These are phyloP conservation scores for Begonia loranthoides DNA, from an alignment of 306 rosid genomes.

Conservation along the genomic window DNA sequence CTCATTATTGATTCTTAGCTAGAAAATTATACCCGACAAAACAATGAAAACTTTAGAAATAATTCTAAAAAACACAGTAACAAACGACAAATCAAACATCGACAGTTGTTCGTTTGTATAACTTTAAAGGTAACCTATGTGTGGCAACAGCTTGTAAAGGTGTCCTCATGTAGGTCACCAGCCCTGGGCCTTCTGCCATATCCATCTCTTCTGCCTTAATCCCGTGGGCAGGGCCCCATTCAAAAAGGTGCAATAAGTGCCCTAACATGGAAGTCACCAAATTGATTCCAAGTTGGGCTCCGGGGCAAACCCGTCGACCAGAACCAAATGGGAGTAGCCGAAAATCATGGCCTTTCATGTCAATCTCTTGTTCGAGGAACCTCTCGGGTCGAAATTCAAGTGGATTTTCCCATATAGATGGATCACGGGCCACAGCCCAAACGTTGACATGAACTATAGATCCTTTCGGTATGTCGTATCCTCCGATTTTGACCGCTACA, in stretches of 20 bases:
- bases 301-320: slow-evolving; percentile 63
- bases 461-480: slow-evolving; percentile 65
- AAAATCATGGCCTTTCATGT: slow-evolving; percentile 70
- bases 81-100: background rate
- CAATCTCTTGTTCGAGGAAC: slow-evolving; percentile 64
- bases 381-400: slow-evolving; percentile 57
- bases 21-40: too few species aligned
- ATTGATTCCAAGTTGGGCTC: slow-evolving; percentile 68
- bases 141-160: slow-evolving; percentile 43
- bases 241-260: slow-evolving; percentile 59
- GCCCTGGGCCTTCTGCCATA: slow-evolving; percentile 52
- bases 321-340: slow-evolving; percentile 63
- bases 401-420: slow-evolving; percentile 44
- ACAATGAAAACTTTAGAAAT: too few species aligned
- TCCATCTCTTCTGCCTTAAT: slow-evolving; percentile 38
- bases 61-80: too few species aligned
- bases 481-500: slow-evolving; percentile 48
- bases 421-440: slow-evolving; percentile 67
- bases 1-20: too few species aligned
- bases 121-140: slow-evolving; percentile 52
- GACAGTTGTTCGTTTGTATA: slow-evolving; percentile 40
- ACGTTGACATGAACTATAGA: slow-evolving; percentile 65
- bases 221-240: slow-evolving; percentile 40
- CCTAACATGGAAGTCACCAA: slow-evolving; percentile 66
- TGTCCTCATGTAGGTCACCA: slow-evolving; percentile 51